Conservation (phyloP, 75 land plant genomes). For the Selaginella tamariscina region DNA sequence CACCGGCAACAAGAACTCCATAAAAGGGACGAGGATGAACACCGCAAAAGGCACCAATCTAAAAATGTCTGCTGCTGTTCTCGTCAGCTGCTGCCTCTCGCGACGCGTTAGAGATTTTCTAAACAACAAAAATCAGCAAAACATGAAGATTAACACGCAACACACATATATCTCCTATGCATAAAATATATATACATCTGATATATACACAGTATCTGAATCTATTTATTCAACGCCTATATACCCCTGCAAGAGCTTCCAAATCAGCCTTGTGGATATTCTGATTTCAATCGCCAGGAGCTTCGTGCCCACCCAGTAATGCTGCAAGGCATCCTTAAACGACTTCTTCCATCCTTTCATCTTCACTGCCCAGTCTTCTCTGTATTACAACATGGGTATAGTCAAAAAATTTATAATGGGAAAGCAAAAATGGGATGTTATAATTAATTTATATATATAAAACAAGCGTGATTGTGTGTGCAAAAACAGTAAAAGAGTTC, state of each 20-base stretch:
- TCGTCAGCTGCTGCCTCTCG: slow-evolving; percentile 85
- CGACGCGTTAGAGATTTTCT: slow-evolving; percentile 72
- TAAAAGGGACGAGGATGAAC: slow-evolving; percentile 94
- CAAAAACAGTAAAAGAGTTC: background rate
- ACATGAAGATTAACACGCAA: too few relatives aligned
- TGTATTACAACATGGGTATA: too few relatives aligned
- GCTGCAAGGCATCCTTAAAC: slow-evolving; percentile 52
- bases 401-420: background rate
- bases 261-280: slow-evolving; percentile 66
- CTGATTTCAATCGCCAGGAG: slow-evolving; percentile 86
- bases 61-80: slow-evolving; percentile 97
- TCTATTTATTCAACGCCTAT: too few relatives aligned
- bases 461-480: too few relatives aligned
- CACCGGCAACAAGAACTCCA: slow-evolving; percentile 94
- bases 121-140: too few relatives aligned
- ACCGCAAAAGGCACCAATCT: slow-evolving; percentile 97
- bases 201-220: too few relatives aligned
- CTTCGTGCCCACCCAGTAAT: slow-evolving; percentile 90
- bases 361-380: slow-evolving; percentile 90
- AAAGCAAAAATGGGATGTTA: background rate
- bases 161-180: too few relatives aligned
- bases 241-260: slow-evolving; percentile 76
- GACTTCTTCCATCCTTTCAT: slow-evolving; percentile 65
- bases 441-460: too few relatives aligned
- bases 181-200: too few relatives aligned